Base-by-base conservation (phyloP, 2,329 filamentous ascomycete species). In the Botrytis hyacinthi region DNA sequence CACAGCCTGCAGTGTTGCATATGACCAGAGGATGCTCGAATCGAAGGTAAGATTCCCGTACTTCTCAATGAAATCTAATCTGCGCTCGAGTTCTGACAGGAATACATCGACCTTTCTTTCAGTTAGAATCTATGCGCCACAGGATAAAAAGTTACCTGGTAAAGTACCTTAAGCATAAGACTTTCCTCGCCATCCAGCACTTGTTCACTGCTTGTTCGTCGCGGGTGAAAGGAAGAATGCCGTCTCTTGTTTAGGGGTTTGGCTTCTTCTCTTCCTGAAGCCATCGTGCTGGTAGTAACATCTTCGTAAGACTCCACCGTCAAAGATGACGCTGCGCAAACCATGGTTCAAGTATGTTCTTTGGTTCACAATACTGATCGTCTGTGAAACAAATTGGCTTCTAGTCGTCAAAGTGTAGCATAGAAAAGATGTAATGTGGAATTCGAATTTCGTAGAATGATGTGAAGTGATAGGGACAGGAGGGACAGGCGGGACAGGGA, bases 21-120 rank as follows among this genome's bases (percentile, higher is more conserved):
- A 97, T 32, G 95, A 94, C 77, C 93, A 90, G 61, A 93, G 91
- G 73, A 98, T 90, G 79, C 93, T 93, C 62, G 92, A 87, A 82
- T 99, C 96, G 78, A 97, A 87, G 75, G 92, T 92, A 74, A 94
- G 84, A 80, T 97, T 93, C 76, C 93, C 91, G 80, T 97, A 97
- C 76, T 89, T 90, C 83, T 99, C 96, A 65, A 98, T 88, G 82
- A 94, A 92, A 80, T 97, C 94, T 65, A 99, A 86, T 71, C 95
- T 90, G 77, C 92, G 88, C 83, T 97, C 95, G 61, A 99, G 87
- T 81, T 98, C 94, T 57, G 91, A 88, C 72, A 99, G 86, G 82
- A 97, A 96, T 69, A 92, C 84, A 80, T 96, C 93, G 69, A 96
- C 88, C 89, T 92, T 76, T 69, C 61, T 44, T 51, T 18, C 32